Evolutionary conservation across 2,329 filamentous ascomycete genomes (phyloP), one percentile per base, ranked within the genome.

Genomic region (Penicillium sp.): DNA sequence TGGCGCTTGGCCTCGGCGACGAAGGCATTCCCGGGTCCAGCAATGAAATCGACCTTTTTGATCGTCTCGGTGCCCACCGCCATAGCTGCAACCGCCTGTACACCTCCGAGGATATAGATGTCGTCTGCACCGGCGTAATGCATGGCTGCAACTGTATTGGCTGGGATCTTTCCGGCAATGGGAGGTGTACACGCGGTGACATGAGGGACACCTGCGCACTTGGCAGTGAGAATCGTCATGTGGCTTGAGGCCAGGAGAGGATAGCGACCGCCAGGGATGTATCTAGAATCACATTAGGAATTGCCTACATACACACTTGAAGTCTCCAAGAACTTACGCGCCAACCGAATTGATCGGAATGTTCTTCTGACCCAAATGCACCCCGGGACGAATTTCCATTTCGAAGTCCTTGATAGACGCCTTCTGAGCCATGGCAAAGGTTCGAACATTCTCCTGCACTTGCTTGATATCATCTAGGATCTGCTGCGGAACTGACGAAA

Each of bases 161-260:
- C 61, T 0, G 80, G 79, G 21, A 83, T 70, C 46, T 76, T 47
- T 2, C 79, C 80, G 0, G 62, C 60, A 49, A 80, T 80, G 0
- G 79, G 80, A 4, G 79, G 80, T 6, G 80, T 82, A 62, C 76
- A 81, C 12, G 68, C 79, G 6, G 79, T 71, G 4, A 82, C 78
- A 45, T 76, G 66, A n/a, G 67, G 67, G 1, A 81, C 79, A 2
- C 80, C 80, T 5, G 80, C 79, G 4, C 77, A 76, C 58, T 82
- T 82, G 21, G 79, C 79, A 0, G 79, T 82, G 4, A 81, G 62
- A 43, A 82, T 80, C 2, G 79, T 81, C 80, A 81, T 82, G 61
- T 82, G 80, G 2, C 78, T 77, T 7, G 75, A 79, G 1, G 79
- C 80, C 2, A 82, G 75, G 2, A 82, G 70, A 0, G 79, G 77